phyloP scores from a whole-genome alignment of 257 asterid species.

The Nicotiana benthamiana region DNA sequence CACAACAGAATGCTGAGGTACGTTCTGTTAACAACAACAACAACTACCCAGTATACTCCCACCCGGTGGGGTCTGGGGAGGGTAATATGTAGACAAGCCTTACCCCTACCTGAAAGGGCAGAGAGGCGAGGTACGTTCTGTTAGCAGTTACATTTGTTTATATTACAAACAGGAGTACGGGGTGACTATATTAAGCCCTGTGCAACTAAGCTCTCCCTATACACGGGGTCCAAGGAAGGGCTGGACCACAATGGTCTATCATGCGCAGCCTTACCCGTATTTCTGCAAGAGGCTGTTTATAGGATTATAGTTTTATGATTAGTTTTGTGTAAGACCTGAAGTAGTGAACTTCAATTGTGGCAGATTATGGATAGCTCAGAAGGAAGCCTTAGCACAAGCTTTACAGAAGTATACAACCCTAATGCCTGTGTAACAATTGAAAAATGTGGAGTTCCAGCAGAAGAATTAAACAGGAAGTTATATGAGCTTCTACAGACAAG shows the following conservation, averaged over 20 bases:
- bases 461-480: slow-evolving; percentile 54
- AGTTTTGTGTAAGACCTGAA: not conserved
- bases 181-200: not conserved
- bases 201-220: too few relatives aligned
- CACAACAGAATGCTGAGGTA: slow-evolving; percentile 41
- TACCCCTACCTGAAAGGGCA: too few relatives aligned
- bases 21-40: too few relatives aligned
- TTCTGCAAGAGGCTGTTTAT: too few relatives aligned
- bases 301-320: not conserved
- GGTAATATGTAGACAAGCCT: too few relatives aligned
- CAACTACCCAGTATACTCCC: too few relatives aligned
- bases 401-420: slow-evolving; percentile 19
- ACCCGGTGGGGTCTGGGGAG: too few relatives aligned
- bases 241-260: too few relatives aligned
- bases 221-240: too few relatives aligned
- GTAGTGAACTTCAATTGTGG: not conserved
- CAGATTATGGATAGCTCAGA: slow-evolving; percentile 31
- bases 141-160: not conserved
- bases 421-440: not conserved
- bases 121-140: slow-evolving; percentile 48
- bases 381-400: slow-evolving; percentile 18
- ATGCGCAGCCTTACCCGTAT: too few relatives aligned
- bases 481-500: slow-evolving; percentile 44
- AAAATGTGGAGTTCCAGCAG: slow-evolving; percentile 42
- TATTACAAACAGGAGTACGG: not conserved